Evolutionary conservation across 1,284 basidiomycete species (phyloP), one percentile per base, ranked within the genome.

Genomic region (Meripilus lineatus): DNA sequence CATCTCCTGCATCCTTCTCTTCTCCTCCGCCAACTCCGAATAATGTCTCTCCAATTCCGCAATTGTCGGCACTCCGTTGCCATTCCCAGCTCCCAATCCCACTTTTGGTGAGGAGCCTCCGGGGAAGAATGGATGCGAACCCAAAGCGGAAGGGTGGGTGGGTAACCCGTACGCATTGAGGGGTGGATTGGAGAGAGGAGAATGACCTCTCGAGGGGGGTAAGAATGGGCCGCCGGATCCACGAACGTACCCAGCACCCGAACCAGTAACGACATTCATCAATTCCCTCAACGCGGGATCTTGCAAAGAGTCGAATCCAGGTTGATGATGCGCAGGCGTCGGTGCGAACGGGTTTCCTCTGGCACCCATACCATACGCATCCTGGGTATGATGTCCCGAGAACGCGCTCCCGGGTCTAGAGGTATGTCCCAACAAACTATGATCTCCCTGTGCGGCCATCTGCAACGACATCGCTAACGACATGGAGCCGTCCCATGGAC

Each of bases 1-100:
- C 75, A 89, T 70, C 57, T 85, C 84, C 62, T 84, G 74, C 62
- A 84, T 67, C 55, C 72, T 67, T 54, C 67, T 67, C 59, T 77
- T 76, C 55, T 84, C 74, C 53, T 80, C 77, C 5, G 65, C 65
- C 41, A 89, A 69, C 56, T 81, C 74, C 17, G 64, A 56, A 56
- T 85, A 87, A 58, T 89, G 86, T 42, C 75, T 67, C 62, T 84
- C 82, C 47, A 89, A 63, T 51, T 89, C 87, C 4, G 54, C 58
- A 34, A 74, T 52, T 13, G 75, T 78, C 39, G 82, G 83, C 17
- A 81, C 10, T 30, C 28, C 28, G n/a, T n/a, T n/a, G n/a, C 63
- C 30, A 52, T 46, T 20, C 33, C 51, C 35, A 43, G 55, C 50
- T 42, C n/a, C n/a, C n/a, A 45, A 42, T 50, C 45, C 37, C 42